A percentile compares a stretch with the other conserved stretches of the same genome.
These are phyloP conservation scores for Penicillium decumbens DNA, from an alignment of 2,329 filamentous ascomycete species.

Conservation along the genomic window DNA sequence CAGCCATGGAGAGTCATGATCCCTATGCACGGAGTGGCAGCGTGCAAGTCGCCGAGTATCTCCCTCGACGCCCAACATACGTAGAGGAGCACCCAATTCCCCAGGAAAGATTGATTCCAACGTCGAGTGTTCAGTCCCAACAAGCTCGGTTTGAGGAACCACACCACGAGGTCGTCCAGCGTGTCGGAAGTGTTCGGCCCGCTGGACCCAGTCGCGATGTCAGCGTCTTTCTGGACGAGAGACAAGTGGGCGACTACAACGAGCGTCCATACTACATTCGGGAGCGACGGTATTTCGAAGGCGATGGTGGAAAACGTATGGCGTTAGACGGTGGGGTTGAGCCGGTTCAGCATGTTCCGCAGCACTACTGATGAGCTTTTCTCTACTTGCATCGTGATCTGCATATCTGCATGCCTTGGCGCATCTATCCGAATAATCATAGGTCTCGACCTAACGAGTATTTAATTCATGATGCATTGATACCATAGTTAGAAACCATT, in stretches of 20 bases:
- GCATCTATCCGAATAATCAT: neutral
- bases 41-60: conserved; percentile 42
- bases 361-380: conserved; percentile 29
- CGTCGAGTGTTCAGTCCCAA: conserved; percentile 57
- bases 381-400: neutral
- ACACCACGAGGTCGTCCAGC: conserved; percentile 35
- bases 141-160: conserved; percentile 42
- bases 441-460: neutral
- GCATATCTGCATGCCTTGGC: conserved; percentile 8
- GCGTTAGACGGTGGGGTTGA: conserved; percentile 30
- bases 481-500: neutral
- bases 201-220: conserved; percentile 37
- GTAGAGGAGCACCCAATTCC: conserved; percentile 64
- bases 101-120: conserved; percentile 53
- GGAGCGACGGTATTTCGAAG: conserved; percentile 37
- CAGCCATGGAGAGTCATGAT: conserved; percentile 33
- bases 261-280: conserved; percentile 41
- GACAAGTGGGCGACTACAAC: conserved; percentile 48
- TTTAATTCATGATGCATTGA: neutral
- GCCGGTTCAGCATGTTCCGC: conserved; percentile 30
- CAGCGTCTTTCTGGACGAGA: conserved; percentile 43
- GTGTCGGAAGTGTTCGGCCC: conserved; percentile 43
- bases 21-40: conserved; percentile 37
- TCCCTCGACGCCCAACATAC: conserved; percentile 35
- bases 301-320: conserved; percentile 31